Percentiles rank a stretch among this genome's conserved stretches.
These are phyloP conservation scores for Limonomyces culmigenus DNA, from an alignment of 1,284 basidiomycete species.

Conservation along the genomic window DNA sequence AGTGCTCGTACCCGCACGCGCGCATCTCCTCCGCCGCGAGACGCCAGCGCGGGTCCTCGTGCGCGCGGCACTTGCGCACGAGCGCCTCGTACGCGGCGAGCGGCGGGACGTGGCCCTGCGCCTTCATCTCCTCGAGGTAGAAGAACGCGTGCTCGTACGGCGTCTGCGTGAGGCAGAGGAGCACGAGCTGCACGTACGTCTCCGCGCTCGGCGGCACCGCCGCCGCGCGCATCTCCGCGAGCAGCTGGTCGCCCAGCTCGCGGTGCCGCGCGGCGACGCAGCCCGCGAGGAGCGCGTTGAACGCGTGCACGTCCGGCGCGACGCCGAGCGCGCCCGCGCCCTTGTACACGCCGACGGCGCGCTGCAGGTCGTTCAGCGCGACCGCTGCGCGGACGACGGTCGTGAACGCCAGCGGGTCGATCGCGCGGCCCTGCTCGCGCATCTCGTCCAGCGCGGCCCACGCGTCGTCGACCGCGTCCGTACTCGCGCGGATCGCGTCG, in stretches of 20 bases:
- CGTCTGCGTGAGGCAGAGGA: constrained; percentile 50
- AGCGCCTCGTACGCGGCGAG: constrained; percentile 42
- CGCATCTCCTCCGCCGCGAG: constrained; percentile 60
- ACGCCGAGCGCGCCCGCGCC: constrained; percentile 37
- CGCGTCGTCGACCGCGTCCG: constrained; percentile 43
- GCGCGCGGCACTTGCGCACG: constrained; percentile 36
- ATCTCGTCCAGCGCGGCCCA: constrained; percentile 53
- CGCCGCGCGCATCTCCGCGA: constrained; percentile 41
- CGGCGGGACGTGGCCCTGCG: constrained; percentile 35
- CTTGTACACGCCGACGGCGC: constrained; percentile 64
- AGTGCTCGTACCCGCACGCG: constrained; percentile 32
- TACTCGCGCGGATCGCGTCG: constrained; percentile 25
- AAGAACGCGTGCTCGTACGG: constrained; percentile 77
- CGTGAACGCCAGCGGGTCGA: constrained; percentile 49
- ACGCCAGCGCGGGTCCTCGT: constrained; percentile 43
- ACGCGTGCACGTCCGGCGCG: constrained; percentile 45
- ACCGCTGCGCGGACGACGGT: constrained; percentile 48
- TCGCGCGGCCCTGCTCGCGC: constrained; percentile 25
- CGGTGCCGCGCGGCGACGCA: constrained; percentile 39
- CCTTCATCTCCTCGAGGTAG: constrained; percentile 79
- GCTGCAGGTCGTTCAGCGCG: constrained; percentile 49
- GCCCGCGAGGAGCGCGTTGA: constrained; percentile 50
- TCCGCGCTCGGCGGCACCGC: constrained; percentile 32
- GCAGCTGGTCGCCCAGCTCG: constrained; percentile 41
- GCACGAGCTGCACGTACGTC: constrained; percentile 53